Evolutionary conservation across 345 rosid species (phyloP), one percentile per base, ranked within the genome.

Genomic region (Populus ilicifolia): DNA sequence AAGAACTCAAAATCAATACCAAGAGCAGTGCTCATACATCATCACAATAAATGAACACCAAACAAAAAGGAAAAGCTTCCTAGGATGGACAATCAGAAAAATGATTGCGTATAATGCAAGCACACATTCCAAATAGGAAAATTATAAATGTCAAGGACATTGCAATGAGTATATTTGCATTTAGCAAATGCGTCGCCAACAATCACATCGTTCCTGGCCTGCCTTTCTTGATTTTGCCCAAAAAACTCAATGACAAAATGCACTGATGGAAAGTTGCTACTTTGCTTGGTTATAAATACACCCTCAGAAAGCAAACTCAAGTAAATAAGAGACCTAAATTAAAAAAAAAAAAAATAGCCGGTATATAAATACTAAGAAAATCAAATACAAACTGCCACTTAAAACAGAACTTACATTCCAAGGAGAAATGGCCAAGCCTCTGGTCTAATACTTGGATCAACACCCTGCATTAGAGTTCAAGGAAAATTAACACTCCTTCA

Each of bases 391-490:
- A 39, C 0, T 8, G 43, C 5, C 21, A 59, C 6, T 39, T 29
- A n/a, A n/a, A 13, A 17, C 16, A 59, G 68, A 76, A 50, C 96
- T 90, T 90, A 95, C 99, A 93, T 84, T 88, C 97, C 99, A 77
- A 95, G 97, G 71, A 95, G 96, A 82, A 95, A 95, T 16, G 96
- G 98, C 99, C 99, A 95, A 79, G 93, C 99, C 80, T 90, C 91
- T 61, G 93, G 89, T 86, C 98, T 91, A 50, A 95, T 89, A 86
- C 91, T 89, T 74, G 97, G 94, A 86, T 93, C 92, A 75, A 92
- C 87, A 76, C 99, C 99, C 99, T 95, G 85, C 75, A 85, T 64
- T 46, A 69, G 38, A 77, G 69, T 73, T 44, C 29, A 44, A 35
- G 73, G 35, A 30, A 76, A 77, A 43, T 25, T 75, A 67, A 67